Evolutionary conservation across 345 rosid genomes (phyloP).

Genomic region (Bruguiera sexangula): DNA sequence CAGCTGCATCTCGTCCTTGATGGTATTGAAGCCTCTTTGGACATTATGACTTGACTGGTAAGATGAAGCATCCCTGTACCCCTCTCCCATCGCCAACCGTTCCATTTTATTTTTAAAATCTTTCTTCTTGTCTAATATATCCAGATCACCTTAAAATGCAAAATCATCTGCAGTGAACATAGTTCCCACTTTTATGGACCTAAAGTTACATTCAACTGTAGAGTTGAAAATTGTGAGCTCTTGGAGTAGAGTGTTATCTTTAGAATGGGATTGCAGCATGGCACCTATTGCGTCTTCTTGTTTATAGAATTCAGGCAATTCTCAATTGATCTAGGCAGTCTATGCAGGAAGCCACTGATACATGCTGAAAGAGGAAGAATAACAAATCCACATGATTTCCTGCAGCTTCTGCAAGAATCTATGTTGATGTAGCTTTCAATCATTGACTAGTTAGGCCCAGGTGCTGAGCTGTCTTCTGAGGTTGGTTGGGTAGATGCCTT

Average conservation of each 20-base stretch:
- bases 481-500: neutral
- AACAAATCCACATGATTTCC: neutral
- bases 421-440: constrained; percentile 14
- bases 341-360: constrained; percentile 13
- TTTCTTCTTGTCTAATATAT: neutral
- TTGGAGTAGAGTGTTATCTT: neutral
- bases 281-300: neutral
- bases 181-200: neutral
- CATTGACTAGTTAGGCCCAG: constrained; percentile 10
- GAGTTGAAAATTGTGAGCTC: neutral
- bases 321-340: constrained; percentile 6
- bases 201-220: neutral
- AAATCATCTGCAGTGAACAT: too few species aligned
- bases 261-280: neutral
- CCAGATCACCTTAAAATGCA: neutral
- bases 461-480: constrained; percentile 3
- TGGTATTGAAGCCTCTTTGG: constrained; percentile 1
- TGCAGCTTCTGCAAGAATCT: constrained; percentile 5
- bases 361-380: neutral
- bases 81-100: neutral
- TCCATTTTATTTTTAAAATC: neutral
- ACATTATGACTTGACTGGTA: constrained; percentile 21
- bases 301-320: constrained; percentile 11
- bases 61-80: constrained; percentile 9
- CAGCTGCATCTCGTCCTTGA: constrained; percentile 39